Evolutionary conservation across 805 yeast species (phyloP).

Genomic region (Scheffersomyces stipitis): DNA sequence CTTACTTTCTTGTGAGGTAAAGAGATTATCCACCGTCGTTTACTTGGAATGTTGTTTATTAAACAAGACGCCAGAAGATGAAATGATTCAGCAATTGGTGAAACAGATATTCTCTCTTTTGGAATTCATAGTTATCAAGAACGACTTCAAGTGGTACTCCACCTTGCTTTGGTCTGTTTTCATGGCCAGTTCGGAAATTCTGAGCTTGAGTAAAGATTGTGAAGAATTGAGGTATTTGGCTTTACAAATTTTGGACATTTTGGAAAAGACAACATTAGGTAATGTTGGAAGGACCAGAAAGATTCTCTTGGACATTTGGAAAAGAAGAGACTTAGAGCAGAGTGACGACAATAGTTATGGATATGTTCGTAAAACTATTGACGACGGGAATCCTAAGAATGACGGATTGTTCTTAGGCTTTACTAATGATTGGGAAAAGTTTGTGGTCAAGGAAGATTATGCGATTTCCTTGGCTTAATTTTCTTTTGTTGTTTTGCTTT

Average conservation of each 20-base stretch:
- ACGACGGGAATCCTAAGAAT: background rate
- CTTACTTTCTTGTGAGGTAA: conserved; percentile 26
- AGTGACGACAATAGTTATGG: conserved; percentile 20
- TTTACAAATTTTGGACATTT: conserved; percentile 21
- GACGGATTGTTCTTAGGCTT: conserved; percentile 11
- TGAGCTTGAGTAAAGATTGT: conserved; percentile 18
- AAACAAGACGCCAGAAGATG: conserved; percentile 23
- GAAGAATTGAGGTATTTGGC: conserved; percentile 26
- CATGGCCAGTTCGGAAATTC: conserved; percentile 26
- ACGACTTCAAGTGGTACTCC: conserved; percentile 28
- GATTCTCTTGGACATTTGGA: conserved; percentile 26
- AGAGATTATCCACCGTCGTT: conserved; percentile 20
- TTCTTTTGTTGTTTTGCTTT: background rate
- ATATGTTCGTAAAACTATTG: conserved; percentile 2
- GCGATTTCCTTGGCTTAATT: conserved; percentile 21
- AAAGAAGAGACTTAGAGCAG: conserved; percentile 24
- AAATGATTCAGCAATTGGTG: conserved; percentile 13
- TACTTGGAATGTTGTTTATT: conserved; percentile 28
- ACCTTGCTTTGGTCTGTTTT: conserved; percentile 31
- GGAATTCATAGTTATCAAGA: conserved; percentile 23
- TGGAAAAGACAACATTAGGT: conserved; percentile 26
- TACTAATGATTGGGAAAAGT: conserved; percentile 32
- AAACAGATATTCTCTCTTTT: conserved; percentile 16
- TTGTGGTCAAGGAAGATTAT: conserved; percentile 25
- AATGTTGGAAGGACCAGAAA: conserved; percentile 23